phyloP scores from a whole-genome alignment of 2,329 filamentous ascomycete species.

The Trichoderma sp. region DNA sequence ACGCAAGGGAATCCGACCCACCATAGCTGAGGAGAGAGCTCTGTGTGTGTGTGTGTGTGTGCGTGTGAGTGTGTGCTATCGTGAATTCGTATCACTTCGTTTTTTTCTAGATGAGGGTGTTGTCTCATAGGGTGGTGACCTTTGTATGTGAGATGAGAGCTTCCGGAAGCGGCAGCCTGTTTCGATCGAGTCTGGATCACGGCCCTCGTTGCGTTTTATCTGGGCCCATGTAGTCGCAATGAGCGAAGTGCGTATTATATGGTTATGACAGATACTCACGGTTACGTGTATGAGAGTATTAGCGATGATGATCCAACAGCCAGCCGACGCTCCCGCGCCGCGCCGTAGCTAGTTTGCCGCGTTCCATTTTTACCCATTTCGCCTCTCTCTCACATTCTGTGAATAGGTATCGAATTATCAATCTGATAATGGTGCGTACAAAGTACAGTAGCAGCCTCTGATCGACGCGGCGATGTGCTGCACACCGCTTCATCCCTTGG shows the following conservation, averaged over 20 bases:
- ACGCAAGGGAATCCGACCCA: constrained; percentile 4
- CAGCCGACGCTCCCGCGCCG: constrained; percentile 19
- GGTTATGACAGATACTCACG: not conserved
- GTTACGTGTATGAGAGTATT: not conserved
- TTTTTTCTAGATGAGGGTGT: too few species aligned
- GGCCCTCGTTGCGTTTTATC: too few species aligned
- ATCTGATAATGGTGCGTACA: too few species aligned
- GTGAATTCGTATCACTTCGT: too few species aligned
- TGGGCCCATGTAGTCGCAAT: not conserved
- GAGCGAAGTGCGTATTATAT: not conserved
- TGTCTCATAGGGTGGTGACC: too few species aligned
- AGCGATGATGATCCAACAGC: not conserved
- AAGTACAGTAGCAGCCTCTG: not conserved
- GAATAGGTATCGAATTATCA: too few species aligned
- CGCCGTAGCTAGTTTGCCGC: constrained; percentile 2
- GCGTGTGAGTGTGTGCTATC: too few species aligned
- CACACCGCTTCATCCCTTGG: not conserved
- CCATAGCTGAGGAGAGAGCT: not conserved
- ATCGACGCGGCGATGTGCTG: not conserved
- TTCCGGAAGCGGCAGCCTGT: constrained; percentile 8
- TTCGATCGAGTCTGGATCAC: not conserved
- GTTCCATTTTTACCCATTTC: constrained; percentile 20
- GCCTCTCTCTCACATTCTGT: too few species aligned
- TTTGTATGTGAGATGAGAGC: too few species aligned
- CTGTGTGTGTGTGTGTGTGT: too few species aligned